A percentile compares a stretch with the other conserved stretches of the same genome.
phyloP scores from a whole-genome alignment of 2,329 filamentous ascomycete species.

The Neofusicoccum sp. region DNA sequence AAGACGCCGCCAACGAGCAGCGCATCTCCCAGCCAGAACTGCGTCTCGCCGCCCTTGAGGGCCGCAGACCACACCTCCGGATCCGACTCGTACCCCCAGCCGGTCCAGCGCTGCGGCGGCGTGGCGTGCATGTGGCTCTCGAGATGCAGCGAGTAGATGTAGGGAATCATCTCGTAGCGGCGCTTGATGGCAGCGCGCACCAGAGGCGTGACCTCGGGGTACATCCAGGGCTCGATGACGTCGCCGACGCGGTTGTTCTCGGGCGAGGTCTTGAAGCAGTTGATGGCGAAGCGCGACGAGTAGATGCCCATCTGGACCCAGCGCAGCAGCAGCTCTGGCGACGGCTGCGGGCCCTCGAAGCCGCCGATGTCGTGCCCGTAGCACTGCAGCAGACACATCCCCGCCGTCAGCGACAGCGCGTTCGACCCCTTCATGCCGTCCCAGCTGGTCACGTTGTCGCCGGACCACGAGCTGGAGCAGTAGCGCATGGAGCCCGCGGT shows the following conservation, averaged over 20 bases:
- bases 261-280: constrained; percentile 72
- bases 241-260: constrained; percentile 66
- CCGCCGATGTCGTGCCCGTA: constrained; percentile 75
- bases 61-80: constrained; percentile 62
- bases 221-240: constrained; percentile 78
- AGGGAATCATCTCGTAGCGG: constrained; percentile 69
- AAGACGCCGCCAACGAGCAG: constrained; percentile 64
- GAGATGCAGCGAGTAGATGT: constrained; percentile 65
- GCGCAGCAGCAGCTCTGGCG: constrained; percentile 66
- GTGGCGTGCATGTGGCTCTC: constrained; percentile 60
- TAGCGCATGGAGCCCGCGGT: constrained; percentile 70
- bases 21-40: constrained; percentile 70
- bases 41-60: constrained; percentile 63
- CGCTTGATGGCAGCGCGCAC: constrained; percentile 66
- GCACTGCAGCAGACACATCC: constrained; percentile 64
- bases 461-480: constrained; percentile 70
- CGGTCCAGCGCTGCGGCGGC: constrained; percentile 69
- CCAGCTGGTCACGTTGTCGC: constrained; percentile 74
- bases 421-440: constrained; percentile 70
- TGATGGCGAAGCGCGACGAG: constrained; percentile 71
- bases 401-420: constrained; percentile 65
- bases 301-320: constrained; percentile 73
- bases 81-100: constrained; percentile 69
- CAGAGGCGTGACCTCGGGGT: constrained; percentile 62
- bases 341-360: constrained; percentile 71